Evolutionary conservation across 2,329 filamentous ascomycete genomes (phyloP), one percentile per base, ranked within the genome.

Genomic region (Alternaria dauci): DNA sequence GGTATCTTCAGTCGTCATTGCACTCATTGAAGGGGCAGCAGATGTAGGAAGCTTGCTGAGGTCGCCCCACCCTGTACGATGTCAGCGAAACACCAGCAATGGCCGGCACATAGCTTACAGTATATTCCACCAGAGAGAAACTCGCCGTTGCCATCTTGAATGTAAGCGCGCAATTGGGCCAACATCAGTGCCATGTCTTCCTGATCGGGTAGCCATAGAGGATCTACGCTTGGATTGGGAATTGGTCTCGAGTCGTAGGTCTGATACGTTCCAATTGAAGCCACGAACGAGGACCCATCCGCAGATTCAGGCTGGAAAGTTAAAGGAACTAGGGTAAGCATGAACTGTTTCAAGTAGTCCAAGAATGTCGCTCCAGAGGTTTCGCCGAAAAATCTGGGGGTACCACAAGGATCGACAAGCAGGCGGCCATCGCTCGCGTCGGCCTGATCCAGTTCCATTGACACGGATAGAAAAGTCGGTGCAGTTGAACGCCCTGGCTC

Each of bases 191-290:
- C 55, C 69, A 71, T 72, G 4, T 69, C 65, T 14, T 54, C 39
- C n/a, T 48, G 63, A 4, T 62, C 53, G 25, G 71, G 71, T n/a
- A 74, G 47, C 71, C 71, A 74, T 11, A 65, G 39, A n/a, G 70
- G 62, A 53, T 74, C 64, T 9, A 74, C 71, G 20, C 55, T 59
- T 14, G 70, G 68, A 28, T 73, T 67, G 3, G 68, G 62, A 26
- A 74, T 58, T 5, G 71, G 71, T 12, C 71, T 64, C 14, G 71
- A 74, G 53, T 74, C 71, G 53, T 68, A 72, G 1, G 71, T 74
- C 51, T 74, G 71, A 30, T 74, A 74, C 23, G 56, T 63, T 8
- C 71, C 71, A 43, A 73, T 58, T 11, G 69, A 67, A 2, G 53
- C 59, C 12, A 70, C 56, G 26, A 73, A 74, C 8, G 56, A 62